A percentile compares a stretch with the other conserved stretches of the same genome.
Evolutionary conservation across 2,329 filamentous ascomycete species (phyloP).

Genomic region (Conoideocrella luteorostrata): DNA sequence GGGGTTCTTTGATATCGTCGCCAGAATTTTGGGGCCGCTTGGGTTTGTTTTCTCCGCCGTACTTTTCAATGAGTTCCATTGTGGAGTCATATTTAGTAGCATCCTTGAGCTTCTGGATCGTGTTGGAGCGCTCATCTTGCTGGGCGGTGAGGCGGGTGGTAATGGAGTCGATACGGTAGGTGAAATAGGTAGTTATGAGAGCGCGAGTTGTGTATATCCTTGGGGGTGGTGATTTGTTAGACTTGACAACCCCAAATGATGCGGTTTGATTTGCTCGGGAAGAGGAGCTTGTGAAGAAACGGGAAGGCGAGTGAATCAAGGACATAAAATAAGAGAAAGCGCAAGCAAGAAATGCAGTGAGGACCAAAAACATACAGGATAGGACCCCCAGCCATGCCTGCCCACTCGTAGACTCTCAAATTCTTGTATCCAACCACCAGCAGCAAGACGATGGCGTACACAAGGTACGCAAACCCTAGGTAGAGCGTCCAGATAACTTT

Average conservation of each 20-base stretch:
- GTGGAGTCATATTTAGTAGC: slow-evolving; percentile 97
- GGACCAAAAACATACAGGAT: slow-evolving; percentile 51
- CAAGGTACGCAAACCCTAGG: slow-evolving; percentile 80
- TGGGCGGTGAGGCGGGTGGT: slow-evolving; percentile 65
- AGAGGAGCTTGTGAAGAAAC: not conserved
- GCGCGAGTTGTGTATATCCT: slow-evolving; percentile 77
- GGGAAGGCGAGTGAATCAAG: no score
- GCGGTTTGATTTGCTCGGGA: no score
- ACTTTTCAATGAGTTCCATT: slow-evolving; percentile 87
- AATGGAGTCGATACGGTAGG: slow-evolving; percentile 68
- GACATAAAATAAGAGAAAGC: no score
- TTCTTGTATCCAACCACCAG: slow-evolving; percentile 80
- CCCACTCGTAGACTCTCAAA: slow-evolving; percentile 72
- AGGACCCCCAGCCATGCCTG: slow-evolving; percentile 70
- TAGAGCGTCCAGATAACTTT: slow-evolving; percentile 89
- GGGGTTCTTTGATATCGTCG: no score
- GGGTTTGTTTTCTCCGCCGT: slow-evolving; percentile 59
- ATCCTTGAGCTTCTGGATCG: slow-evolving; percentile 89
- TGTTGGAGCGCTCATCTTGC: slow-evolving; percentile 72
- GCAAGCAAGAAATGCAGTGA: not conserved
- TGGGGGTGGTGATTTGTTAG: no score
- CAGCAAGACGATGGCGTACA: slow-evolving; percentile 74
- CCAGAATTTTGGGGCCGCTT: no score
- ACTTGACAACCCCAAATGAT: no score
- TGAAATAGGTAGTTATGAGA: slow-evolving; percentile 64